These are phyloP conservation scores for Tetracladium marchalianum DNA, from an alignment of 495 filamentous ascomycete genomes.

Conservation along the genomic window DNA sequence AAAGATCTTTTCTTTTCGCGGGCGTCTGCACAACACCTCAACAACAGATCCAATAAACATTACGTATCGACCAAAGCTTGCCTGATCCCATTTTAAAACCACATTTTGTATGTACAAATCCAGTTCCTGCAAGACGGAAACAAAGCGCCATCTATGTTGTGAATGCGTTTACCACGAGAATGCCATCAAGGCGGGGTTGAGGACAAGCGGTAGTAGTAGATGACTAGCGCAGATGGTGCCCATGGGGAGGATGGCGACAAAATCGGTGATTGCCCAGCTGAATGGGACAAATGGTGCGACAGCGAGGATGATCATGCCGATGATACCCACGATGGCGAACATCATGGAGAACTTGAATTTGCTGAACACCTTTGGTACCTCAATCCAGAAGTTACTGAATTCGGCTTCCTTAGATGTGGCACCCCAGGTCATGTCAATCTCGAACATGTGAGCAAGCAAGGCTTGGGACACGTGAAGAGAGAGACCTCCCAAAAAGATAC, in stretches of 20 bases:
- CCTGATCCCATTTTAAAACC: no score
- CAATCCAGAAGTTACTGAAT: slow-evolving; percentile 71
- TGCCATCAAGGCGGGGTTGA: slow-evolving; percentile 74
- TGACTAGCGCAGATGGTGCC: slow-evolving; percentile 60
- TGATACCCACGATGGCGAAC: slow-evolving; percentile 51
- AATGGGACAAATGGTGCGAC: slow-evolving; percentile 51
- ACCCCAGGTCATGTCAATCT: slow-evolving; percentile 65
- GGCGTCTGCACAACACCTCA: no score
- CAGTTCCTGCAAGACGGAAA: no score
- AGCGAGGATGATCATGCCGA: slow-evolving; percentile 59
- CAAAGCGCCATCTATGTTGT: no score
- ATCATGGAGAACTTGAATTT: slow-evolving; percentile 69
- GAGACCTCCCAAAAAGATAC: slow-evolving; percentile 61
- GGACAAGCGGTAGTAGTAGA: slow-evolving; percentile 57
- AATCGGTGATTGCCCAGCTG: slow-evolving; percentile 61
- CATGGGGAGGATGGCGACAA: slow-evolving; percentile 76
- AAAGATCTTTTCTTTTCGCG: no score
- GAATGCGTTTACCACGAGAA: slow-evolving; percentile 51
- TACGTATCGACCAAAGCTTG: no score
- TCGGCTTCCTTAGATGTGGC: slow-evolving; percentile 63
- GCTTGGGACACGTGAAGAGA: slow-evolving; percentile 61
- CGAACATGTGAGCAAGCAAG: slow-evolving; percentile 59
- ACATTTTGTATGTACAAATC: no score
- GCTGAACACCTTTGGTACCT: slow-evolving; percentile 65
- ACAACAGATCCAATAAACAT: no score